Percentiles rank a stretch among this genome's conserved stretches.
Conservation (phyloP, 2,329 filamentous ascomycete genomes). For the Acrodontium crateriforme region DNA sequence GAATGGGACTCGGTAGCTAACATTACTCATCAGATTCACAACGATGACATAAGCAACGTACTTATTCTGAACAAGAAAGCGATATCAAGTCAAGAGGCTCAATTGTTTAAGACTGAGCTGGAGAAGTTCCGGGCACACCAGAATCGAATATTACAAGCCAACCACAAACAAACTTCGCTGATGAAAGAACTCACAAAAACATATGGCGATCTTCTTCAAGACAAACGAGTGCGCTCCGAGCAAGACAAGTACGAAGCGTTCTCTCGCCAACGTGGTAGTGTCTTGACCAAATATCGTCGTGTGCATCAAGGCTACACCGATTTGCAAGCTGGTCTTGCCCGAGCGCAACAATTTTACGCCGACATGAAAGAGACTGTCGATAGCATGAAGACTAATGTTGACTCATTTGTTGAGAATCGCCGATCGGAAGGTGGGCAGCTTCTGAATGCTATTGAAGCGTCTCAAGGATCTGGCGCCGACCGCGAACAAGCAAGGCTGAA, state of each 20-base stretch:
- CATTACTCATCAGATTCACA: slow-evolving; percentile 55
- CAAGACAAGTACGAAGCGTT: slow-evolving; percentile 90
- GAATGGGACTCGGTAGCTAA: neutral
- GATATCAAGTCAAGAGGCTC: slow-evolving; percentile 78
- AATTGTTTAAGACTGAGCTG: slow-evolving; percentile 90
- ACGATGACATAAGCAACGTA: slow-evolving; percentile 94
- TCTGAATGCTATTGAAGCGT: slow-evolving; percentile 73
- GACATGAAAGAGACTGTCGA: slow-evolving; percentile 94
- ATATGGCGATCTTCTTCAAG: slow-evolving; percentile 79
- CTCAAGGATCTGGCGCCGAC: slow-evolving; percentile 57
- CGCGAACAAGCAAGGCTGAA: slow-evolving; percentile 74
- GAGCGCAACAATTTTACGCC: slow-evolving; percentile 83
- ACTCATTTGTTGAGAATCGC: slow-evolving; percentile 91
- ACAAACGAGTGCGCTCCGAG: slow-evolving; percentile 84
- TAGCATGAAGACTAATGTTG: slow-evolving; percentile 87
- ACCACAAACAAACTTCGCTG: slow-evolving; percentile 83
- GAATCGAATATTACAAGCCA: slow-evolving; percentile 78
- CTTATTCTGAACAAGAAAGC: slow-evolving; percentile 96
- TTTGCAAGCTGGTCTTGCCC: slow-evolving; percentile 68
- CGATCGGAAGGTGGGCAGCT: slow-evolving; percentile 82
- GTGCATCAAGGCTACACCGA: slow-evolving; percentile 89
- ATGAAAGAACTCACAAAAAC: slow-evolving; percentile 87
- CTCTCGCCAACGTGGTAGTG: slow-evolving; percentile 65
- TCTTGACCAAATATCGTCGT: slow-evolving; percentile 77
- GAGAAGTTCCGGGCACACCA: slow-evolving; percentile 94